These are phyloP conservation scores for Talaromyces amestolkiae DNA, from an alignment of 2,329 filamentous ascomycete species.

Conservation along the genomic window DNA sequence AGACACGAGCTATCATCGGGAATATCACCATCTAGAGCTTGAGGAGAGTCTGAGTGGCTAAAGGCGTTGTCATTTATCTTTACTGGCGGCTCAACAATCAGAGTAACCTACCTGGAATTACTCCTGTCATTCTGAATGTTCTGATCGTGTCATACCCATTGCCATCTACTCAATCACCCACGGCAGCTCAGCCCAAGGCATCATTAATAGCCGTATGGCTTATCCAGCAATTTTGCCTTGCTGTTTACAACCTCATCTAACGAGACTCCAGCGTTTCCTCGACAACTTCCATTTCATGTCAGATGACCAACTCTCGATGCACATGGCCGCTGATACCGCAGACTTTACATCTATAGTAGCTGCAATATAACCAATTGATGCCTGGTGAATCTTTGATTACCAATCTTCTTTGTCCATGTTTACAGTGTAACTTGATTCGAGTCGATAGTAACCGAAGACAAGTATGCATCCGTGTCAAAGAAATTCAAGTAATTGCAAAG, in stretches of 20 bases:
- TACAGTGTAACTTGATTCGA: background rate
- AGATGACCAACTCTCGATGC: background rate
- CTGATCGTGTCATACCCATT: background rate
- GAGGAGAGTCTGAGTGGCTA: background rate
- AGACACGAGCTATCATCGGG: background rate
- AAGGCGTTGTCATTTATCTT: background rate
- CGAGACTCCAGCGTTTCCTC: background rate
- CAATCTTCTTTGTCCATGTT: background rate
- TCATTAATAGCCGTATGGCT: background rate
- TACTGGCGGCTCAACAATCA: background rate
- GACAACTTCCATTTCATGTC: background rate
- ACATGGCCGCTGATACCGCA: background rate
- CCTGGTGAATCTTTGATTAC: background rate
- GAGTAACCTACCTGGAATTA: no score
- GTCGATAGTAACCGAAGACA: background rate
- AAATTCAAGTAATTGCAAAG: background rate
- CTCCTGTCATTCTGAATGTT: background rate
- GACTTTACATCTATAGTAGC: background rate
- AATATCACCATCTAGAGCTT: no score
- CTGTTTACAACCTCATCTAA: background rate
- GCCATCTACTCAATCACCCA: background rate
- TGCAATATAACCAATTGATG: background rate
- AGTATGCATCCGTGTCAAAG: background rate
- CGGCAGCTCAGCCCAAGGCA: background rate
- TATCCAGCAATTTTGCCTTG: background rate